These are phyloP conservation scores for Kurtzmaniella cleridarum DNA, from an alignment of 805 yeast species.

Conservation along the genomic window DNA sequence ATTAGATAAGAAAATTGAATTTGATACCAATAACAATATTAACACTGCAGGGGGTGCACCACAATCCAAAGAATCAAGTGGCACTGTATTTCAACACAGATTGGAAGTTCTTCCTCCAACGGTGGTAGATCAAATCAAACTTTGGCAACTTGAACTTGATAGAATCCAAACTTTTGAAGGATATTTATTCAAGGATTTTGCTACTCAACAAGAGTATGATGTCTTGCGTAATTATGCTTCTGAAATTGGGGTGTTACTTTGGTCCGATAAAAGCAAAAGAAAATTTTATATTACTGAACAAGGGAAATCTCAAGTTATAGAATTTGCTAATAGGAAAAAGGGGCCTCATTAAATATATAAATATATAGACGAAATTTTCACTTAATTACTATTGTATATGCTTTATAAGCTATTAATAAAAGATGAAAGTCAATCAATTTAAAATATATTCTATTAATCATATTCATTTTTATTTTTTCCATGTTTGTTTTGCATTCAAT, in stretches of 20 bases:
- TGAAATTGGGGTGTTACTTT: conserved; percentile 86
- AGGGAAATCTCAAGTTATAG: conserved; percentile 87
- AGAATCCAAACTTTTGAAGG: conserved; percentile 86
- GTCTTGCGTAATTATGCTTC: conserved; percentile 70
- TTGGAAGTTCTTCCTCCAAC: conserved; percentile 82
- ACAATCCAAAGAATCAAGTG: conserved; percentile 20
- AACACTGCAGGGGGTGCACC: conserved; percentile 41
- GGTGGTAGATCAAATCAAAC: conserved; percentile 89
- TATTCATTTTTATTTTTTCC: too few species aligned
- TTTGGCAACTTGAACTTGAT: conserved; percentile 96
- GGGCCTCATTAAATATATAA: conserved; percentile 1
- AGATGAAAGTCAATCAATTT: too few species aligned
- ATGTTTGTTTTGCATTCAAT: too few species aligned
- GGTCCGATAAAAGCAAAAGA: conserved; percentile 69
- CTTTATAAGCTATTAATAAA: too few species aligned
- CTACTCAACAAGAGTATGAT: conserved; percentile 70
- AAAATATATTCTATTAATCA: too few species aligned
- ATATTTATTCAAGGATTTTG: conserved; percentile 80
- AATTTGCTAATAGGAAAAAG: conserved; percentile 65
- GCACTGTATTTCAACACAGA: conserved; percentile 39
- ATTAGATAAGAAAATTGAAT: conserved; percentile 61
- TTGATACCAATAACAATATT: conserved; percentile 46
- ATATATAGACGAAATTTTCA: not conserved
- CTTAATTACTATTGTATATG: too few species aligned
- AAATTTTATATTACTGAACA: conserved; percentile 83